These are phyloP conservation scores for Pseudomassariella vexata DNA, from an alignment of 2,329 filamentous ascomycete genomes.

Conservation along the genomic window DNA sequence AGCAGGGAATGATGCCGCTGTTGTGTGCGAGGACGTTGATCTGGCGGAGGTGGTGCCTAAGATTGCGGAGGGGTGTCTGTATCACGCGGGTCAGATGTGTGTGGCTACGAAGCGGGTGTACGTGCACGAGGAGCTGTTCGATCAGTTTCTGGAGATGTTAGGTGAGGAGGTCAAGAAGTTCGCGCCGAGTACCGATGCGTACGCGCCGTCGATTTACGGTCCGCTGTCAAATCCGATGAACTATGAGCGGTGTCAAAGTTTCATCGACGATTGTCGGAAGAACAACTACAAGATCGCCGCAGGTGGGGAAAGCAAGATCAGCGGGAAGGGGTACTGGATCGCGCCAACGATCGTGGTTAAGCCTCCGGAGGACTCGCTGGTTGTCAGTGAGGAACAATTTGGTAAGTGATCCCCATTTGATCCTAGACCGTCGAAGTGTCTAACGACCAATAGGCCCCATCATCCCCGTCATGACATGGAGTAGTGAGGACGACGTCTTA, in stretches of 20 bases:
- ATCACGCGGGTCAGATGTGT: conserved; percentile 50
- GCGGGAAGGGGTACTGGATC: conserved; percentile 48
- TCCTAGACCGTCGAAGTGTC: too few relatives aligned
- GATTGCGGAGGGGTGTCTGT: conserved; percentile 41
- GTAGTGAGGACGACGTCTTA: conserved; percentile 54
- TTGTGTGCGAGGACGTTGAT: conserved; percentile 48
- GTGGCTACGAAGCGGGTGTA: conserved; percentile 54
- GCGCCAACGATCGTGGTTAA: conserved; percentile 53
- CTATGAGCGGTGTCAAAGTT: conserved; percentile 51
- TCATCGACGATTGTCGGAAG: conserved; percentile 49
- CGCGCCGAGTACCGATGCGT: conserved; percentile 27
- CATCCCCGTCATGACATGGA: conserved; percentile 57
- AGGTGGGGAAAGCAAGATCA: conserved; percentile 35
- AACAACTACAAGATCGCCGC: conserved; percentile 46
- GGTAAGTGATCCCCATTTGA: conserved; percentile 34
- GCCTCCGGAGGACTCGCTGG: conserved; percentile 46
- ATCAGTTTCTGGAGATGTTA: conserved; percentile 41
- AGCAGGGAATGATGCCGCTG: conserved; percentile 51
- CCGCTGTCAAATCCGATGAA: conserved; percentile 63
- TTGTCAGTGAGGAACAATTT: conserved; percentile 57
- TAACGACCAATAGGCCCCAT: conserved; percentile 54
- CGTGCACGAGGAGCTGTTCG: conserved; percentile 55
- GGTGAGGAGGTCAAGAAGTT: conserved; percentile 38
- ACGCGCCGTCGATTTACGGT: conserved; percentile 36
- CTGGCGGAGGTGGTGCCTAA: conserved; percentile 36